Conservation (phyloP, 371 early-diverging fungal genomes). For the Mortierella sp. region DNA sequence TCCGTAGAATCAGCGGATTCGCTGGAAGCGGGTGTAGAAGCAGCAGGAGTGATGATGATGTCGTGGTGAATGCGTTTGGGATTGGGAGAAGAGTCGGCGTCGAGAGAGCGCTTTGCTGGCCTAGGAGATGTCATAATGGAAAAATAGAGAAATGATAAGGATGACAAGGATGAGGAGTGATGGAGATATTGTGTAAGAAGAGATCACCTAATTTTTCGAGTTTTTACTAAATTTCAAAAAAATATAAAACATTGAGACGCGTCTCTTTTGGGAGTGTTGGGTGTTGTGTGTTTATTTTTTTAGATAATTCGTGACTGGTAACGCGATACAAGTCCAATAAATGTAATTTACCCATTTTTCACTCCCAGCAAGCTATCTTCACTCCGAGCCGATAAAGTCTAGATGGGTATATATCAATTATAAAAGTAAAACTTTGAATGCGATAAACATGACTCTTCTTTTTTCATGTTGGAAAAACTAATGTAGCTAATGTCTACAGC, state of each 20-base stretch:
- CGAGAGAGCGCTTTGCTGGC: constrained; percentile 28
- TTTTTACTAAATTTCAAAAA: neutral
- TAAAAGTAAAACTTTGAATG: too few species aligned
- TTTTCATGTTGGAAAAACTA: too few species aligned
- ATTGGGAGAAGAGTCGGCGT: constrained; percentile 17
- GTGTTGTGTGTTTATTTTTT: neutral
- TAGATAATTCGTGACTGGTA: too few species aligned
- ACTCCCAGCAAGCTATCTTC: too few species aligned
- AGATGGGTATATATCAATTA: too few species aligned
- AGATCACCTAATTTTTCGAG: too few species aligned
- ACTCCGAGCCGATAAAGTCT: too few species aligned
- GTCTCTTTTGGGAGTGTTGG: neutral
- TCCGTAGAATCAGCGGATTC: neutral
- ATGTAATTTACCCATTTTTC: too few species aligned
- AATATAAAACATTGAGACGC: too few species aligned
- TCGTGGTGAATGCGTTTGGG: constrained; percentile 19
- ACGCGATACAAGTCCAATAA: too few species aligned
- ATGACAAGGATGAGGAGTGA: neutral
- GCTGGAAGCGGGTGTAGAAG: neutral
- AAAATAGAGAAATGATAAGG: neutral
- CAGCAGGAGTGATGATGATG: neutral
- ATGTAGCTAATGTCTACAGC: too few species aligned
- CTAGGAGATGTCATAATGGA: constrained; percentile 33
- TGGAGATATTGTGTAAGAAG: neutral
- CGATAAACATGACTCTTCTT: too few species aligned